Evolutionary conservation across 768 basidiomycete genomes (phyloP).

Genomic region (Hortiboletus flavorubellus): DNA sequence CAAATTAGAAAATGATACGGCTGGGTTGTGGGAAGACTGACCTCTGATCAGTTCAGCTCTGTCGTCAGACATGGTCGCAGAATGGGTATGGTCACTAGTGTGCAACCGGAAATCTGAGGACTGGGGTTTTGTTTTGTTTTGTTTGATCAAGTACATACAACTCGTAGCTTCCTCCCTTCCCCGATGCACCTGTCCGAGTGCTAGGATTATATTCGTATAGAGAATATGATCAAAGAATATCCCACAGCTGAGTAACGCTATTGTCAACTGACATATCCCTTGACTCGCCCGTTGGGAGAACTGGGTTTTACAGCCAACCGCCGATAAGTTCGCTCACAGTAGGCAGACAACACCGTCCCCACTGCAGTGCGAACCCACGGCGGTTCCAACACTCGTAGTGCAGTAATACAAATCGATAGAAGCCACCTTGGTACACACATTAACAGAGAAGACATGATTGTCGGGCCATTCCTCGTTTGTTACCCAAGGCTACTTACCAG

Average conservation of each 20-base stretch:
- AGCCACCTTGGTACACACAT: neutral
- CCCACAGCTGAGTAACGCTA: neutral
- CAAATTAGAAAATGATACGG: neutral
- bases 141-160: conserved; percentile 1
- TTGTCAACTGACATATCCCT: neutral
- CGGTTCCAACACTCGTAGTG: neutral
- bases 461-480: neutral
- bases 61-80: conserved; percentile 30
- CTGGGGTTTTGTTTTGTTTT: conserved; percentile 11
- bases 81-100: neutral
- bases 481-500: neutral
- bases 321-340: neutral
- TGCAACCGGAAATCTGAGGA: neutral
- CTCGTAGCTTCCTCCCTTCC: neutral
- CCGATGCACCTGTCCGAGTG: neutral
- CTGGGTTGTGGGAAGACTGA: conserved; percentile 6
- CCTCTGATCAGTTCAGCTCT: conserved; percentile 34
- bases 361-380: neutral
- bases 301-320: neutral
- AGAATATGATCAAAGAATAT: neutral
- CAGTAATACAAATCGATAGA: neutral
- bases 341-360: neutral
- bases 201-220: neutral
- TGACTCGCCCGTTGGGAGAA: neutral
- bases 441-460: neutral